A percentile compares a stretch with the other conserved stretches of the same genome.
Conservation (phyloP, 768 basidiomycete genomes). For the Hemileccinum rubropunctum region DNA sequence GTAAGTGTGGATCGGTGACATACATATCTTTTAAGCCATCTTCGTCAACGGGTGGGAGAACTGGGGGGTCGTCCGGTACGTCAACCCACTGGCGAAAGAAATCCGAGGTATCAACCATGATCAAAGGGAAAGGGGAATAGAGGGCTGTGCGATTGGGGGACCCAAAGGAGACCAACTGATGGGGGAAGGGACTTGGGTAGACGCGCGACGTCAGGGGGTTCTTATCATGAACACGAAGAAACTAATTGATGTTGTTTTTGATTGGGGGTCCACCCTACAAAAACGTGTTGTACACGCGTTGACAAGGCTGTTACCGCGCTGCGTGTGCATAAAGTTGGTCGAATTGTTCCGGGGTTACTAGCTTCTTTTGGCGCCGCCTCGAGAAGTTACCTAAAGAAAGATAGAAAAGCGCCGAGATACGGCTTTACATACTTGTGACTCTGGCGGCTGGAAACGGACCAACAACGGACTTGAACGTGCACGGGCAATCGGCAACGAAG, state of each 20-base stretch:
- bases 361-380: conserved; percentile 20
- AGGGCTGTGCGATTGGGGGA: background rate
- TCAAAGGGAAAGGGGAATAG: background rate
- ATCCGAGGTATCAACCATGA: conserved; percentile 12
- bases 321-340: conserved; percentile 12
- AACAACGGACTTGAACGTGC: conserved; percentile 17
- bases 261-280: conserved; percentile 36
- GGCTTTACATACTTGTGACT: background rate
- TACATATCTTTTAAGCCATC: conserved; percentile 22
- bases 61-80: conserved; percentile 13
- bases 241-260: conserved; percentile 28
- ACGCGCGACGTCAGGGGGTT: conserved; percentile 20
- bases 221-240: conserved; percentile 26
- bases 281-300: conserved; percentile 36
- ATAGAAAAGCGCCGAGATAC: conserved; percentile 8
- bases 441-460: background rate
- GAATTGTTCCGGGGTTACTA: conserved; percentile 20
- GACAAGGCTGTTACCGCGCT: conserved; percentile 31
- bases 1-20: conserved; percentile 4
- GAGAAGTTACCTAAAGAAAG: conserved; percentile 11
- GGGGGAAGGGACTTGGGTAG: conserved; percentile 2
- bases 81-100: conserved; percentile 15
- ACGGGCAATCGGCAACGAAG: background rate
- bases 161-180: background rate
- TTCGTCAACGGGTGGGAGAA: conserved; percentile 24